Base-by-base conservation (phyloP, 768 basidiomycete species). In the Nidula microcarpa region DNA sequence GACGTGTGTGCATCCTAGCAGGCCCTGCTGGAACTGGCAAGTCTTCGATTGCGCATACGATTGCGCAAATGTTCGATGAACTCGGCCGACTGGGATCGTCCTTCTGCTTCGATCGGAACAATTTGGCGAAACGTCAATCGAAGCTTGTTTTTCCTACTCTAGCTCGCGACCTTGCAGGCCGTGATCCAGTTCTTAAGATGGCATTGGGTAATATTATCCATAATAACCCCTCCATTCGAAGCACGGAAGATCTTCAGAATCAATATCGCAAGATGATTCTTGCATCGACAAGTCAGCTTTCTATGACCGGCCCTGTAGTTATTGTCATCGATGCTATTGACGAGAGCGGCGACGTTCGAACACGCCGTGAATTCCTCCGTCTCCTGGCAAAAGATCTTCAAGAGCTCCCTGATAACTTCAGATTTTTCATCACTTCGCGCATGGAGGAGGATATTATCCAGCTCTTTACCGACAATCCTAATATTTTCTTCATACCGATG, bases 281-380 rank as follows among this genome's bases (percentile, higher is more conserved):
- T 46, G 2, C 23, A 10, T 11, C 11, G 5, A n/a, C 13, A 14
- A 46, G 10, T 10, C 13, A 46, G 11, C 11, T 46, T n/a, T 18
- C 44, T 10, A n/a, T 23, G 14, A 18, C 13, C n/a, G 10, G 44
- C 10, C 23, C 23, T 10, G 13, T 18, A n/a, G 64, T 65, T 35
- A 30, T 67, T 37, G 57, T 66, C 18, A 56, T 67, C 17, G 66
- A 68, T 54, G 66, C 64, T 0, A 43, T 67, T 6, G 65, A 65
- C 39, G 67, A 62, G 52, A 61, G 59, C 48, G 60, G 60, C 33
- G 23, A 23, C 23, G 23, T 23, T 23, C 23, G 23, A 23, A 23
- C 23, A 23, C 23, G 23, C 23, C 23, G 23, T 23, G 23, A 23
- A 23, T 23, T 23, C 23, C 23, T 23, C 23, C 23, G 4, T 23